Evolutionary conservation across 257 asterid species (phyloP), one percentile per base, ranked within the genome.

Genomic region (Primulina huaijiensis): DNA sequence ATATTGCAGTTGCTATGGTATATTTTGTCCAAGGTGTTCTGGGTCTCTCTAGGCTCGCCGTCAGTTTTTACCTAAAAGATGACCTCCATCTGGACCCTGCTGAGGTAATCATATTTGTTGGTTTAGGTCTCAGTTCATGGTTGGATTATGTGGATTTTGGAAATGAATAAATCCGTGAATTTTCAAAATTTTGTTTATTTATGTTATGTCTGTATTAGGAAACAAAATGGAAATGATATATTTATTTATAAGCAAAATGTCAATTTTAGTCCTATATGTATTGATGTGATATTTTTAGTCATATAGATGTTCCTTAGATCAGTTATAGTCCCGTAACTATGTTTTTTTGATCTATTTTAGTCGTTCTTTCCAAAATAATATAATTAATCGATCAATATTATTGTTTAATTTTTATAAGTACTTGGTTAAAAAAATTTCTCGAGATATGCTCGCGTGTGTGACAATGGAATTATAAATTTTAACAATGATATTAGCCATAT

Each of bases 1-100:
- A 64, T 75, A 77, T 94, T 77, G 99, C 99, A 4, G 98, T 94
- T 74, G 99, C 98, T 37, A 91, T 91, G 99, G 99, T 94, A 72
- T 94, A 94, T 80, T 94, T 94, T 70, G 99, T 94, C 64, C 99
- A 94, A 84, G 99, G 99, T 30, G 99, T 94, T 72, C 76, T 94
- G 79, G 96, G 96, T 75, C 96, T 94, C 56, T 74, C 99, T 31
- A 85, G 97, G 77, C 90, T 94, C 75, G 99, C 98, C 71, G 97
- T 91, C 74, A 94, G 77, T 82, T 94, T 94, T 80, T 94, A 91
- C 87, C 70, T 94, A 86, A 94, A 94, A 89, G 99, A 94, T 82
- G 99, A 91, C 78, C 88, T 94, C 65, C 96, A 88, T 80, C 85
- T 94, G 27, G 97, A 89, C 79, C 99, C 99, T 79, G 99, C 98